phyloP scores from a whole-genome alignment of 2,329 filamentous ascomycete species.

The Penicillium palitans region DNA sequence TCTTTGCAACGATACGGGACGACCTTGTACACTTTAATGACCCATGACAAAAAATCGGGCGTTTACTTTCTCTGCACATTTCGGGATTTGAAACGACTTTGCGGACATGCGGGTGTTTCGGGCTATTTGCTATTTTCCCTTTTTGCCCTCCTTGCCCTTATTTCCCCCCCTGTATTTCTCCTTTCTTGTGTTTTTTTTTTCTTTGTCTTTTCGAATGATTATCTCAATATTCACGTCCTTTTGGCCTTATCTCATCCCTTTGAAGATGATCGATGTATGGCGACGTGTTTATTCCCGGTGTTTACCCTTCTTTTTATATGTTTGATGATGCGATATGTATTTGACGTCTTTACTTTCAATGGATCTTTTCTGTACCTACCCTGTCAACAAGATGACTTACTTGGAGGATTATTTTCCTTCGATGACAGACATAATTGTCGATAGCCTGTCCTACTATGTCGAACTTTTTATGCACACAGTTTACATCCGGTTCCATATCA shows the following conservation, averaged over 20 bases:
- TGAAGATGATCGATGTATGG: constrained; percentile 11
- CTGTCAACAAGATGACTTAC: constrained; percentile 8
- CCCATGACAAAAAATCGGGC: constrained; percentile 19
- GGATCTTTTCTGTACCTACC: constrained; percentile 21
- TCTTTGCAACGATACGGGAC: constrained; percentile 23
- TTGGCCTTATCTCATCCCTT: constrained; percentile 10
- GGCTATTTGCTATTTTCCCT: constrained; percentile 2
- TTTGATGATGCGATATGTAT: constrained; percentile 23
- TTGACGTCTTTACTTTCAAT: constrained; percentile 19
- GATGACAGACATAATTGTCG: not conserved
- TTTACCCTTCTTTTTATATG: constrained; percentile 17
- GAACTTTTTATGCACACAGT: not conserved
- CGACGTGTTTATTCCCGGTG: constrained; percentile 5
- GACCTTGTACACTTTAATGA: constrained; percentile 29
- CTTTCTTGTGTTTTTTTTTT: constrained; percentile 16
- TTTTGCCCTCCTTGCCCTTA: constrained; percentile 6
- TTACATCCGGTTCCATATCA: not conserved
- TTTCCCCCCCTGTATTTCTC: constrained; percentile 20
- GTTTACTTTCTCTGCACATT: constrained; percentile 12
- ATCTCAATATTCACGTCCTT: constrained; percentile 5
- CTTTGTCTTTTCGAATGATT: constrained; percentile 15
- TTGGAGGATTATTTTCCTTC: constrained; percentile 3
- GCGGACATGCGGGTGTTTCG: constrained; percentile 8
- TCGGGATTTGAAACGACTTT: constrained; percentile 12
- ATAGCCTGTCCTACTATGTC: constrained; percentile 15